These are phyloP conservation scores for Scutellaria baicalensis DNA, from an alignment of 257 asterid species.

Conservation along the genomic window DNA sequence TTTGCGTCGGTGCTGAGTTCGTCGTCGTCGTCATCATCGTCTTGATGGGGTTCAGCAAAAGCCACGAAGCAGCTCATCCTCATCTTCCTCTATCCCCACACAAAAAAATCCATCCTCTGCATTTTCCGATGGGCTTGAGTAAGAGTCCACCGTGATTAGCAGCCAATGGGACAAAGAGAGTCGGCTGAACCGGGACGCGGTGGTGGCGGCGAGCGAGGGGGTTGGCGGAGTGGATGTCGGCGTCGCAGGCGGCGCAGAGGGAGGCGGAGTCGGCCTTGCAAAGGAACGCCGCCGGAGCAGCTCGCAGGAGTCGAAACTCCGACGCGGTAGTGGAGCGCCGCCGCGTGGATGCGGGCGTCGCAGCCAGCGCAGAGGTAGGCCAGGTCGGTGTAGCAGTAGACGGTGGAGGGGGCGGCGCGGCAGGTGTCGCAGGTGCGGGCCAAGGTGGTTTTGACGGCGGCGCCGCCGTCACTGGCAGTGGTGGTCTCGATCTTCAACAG, in stretches of 20 bases:
- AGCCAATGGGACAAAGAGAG: slow-evolving; percentile 23
- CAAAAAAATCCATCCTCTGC: neutral
- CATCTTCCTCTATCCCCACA: slow-evolving; percentile 22
- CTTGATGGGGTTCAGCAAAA: slow-evolving; percentile 42
- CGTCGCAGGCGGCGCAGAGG: slow-evolving; percentile 65
- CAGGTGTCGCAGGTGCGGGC: slow-evolving; percentile 52
- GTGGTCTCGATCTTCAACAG: slow-evolving; percentile 15
- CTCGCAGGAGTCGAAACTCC: slow-evolving; percentile 53
- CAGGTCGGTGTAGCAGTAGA: slow-evolving; percentile 51
- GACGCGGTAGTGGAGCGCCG: slow-evolving; percentile 50
- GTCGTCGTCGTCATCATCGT: neutral
- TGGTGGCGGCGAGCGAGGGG: slow-evolving; percentile 87
- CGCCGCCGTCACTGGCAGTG: neutral
- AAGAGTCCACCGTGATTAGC: neutral
- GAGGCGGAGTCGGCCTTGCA: slow-evolving; percentile 85
- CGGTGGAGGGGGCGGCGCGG: slow-evolving; percentile 37
- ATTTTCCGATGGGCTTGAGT: neutral
- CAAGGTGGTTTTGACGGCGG: slow-evolving; percentile 28
- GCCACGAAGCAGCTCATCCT: slow-evolving; percentile 74
- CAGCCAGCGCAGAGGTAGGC: slow-evolving; percentile 57
- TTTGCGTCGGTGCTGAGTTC: slow-evolving; percentile 1
- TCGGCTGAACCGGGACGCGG: slow-evolving; percentile 55
- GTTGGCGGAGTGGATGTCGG: slow-evolving; percentile 75
- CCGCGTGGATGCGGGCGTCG: slow-evolving; percentile 45
- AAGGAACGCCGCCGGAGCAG: slow-evolving; percentile 57